Evolutionary conservation across 768 basidiomycete genomes (phyloP).

Genomic region (Rhizopogon sp.): DNA sequence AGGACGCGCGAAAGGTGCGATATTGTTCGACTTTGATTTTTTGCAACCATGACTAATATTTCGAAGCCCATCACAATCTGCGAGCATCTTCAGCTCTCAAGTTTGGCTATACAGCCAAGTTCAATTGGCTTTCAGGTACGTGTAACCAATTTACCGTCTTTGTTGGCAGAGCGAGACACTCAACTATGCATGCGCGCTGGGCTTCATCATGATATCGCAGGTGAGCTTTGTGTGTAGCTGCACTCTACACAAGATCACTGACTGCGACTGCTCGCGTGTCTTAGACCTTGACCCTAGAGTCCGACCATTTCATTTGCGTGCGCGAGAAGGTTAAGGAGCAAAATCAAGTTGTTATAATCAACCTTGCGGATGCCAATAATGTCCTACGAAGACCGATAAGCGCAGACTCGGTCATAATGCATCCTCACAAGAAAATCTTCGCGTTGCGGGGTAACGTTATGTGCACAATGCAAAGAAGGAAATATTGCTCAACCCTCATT

Average conservation of each 20-base stretch:
- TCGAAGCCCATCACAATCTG: conserved; percentile 82
- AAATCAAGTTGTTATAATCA: conserved; percentile 98
- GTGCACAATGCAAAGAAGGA: background rate
- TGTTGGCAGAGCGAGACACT: background rate
- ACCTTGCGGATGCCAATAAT: conserved; percentile 96
- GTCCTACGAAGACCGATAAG: conserved; percentile 92
- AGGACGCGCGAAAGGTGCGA: no score
- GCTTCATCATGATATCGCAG: conserved; percentile 15
- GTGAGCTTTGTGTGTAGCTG: conserved; percentile 8
- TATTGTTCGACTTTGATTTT: conserved; percentile 8
- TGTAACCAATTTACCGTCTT: conserved; percentile 27
- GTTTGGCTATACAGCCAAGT: conserved; percentile 91
- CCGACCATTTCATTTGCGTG: conserved; percentile 97
- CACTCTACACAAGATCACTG: background rate
- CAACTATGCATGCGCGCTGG: conserved; percentile 18
- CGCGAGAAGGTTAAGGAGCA: conserved; percentile 93
- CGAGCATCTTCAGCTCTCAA: conserved; percentile 92
- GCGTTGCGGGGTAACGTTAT: conserved; percentile 72
- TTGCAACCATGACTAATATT: conserved; percentile 19
- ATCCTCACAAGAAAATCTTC: conserved; percentile 92
- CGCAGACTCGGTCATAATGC: conserved; percentile 98
- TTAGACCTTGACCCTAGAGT: conserved; percentile 91
- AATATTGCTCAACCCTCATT: conserved; percentile 6
- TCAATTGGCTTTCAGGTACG: conserved; percentile 94
- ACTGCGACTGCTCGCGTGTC: conserved; percentile 1